Base-by-base conservation (phyloP, 1,139 yeast genomes). In the Nakaseomyces nivariensis region DNA sequence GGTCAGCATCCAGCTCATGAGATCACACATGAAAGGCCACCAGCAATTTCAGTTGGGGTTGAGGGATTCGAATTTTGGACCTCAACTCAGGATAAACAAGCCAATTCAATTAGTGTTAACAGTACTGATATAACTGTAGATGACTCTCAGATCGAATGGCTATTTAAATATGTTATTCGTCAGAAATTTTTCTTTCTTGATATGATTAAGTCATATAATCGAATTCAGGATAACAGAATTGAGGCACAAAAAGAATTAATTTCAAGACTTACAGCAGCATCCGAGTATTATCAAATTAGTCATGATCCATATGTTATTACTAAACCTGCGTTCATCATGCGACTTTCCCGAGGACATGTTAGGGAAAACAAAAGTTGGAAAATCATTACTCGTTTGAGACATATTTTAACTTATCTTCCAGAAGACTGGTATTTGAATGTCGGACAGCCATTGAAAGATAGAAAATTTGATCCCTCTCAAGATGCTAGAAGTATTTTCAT, bases 301-400 rank as follows among this genome's bases (percentile, higher is more conserved):
- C 85, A 85, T 58, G 97, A 92, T 60, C 95, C 97, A 0, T 81
- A 87, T 6, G 96, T 88, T 10, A 75, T 92, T 48, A 90, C 97
- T 0, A 82, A 89, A 48, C 97, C 97, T 0, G 85, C 96, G 0
- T 82, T 84, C 57, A 78, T 88, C 41, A 77, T 86, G 48, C 75
- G 96, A 52, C 76, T 89, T 1, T 77, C 82, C 1, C 73, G 74
- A 40, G 77, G 80, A 17, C 97, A 90, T 67, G 79, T 89, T 5
- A 73, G 98, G 54, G 79, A 83, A 40, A 79, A 81, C 55, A 88
- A 88, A 58, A 80, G 94, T 58, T 92, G 98, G 98, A 85, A 87
- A 61, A 77, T 90, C 37, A 71, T 87, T 45, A 79, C 88, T 5
- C 74, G 96, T 38, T 69, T 90, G 45, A 74, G 97, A 17, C 95